These are phyloP conservation scores for Primulina eburnea DNA, from an alignment of 257 asterid genomes.

Conservation along the genomic window DNA sequence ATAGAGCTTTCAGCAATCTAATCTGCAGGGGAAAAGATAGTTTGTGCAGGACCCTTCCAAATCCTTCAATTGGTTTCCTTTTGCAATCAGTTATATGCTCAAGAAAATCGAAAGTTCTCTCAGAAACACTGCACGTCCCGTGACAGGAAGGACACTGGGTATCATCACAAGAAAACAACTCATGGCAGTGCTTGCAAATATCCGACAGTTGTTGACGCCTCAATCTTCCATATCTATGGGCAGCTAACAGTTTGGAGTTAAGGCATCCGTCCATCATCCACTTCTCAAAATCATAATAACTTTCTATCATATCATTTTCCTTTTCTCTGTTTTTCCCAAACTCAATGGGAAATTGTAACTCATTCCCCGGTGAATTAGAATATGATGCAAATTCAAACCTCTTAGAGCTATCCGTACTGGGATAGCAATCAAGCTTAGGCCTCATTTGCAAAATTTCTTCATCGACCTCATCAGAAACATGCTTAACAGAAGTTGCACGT, in stretches of 20 bases:
- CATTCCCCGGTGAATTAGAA: conserved; percentile 28
- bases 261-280: conserved; percentile 82
- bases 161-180: conserved; percentile 42
- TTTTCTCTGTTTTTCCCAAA: conserved; percentile 35
- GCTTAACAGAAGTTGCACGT: conserved; percentile 16
- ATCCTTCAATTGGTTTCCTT: conserved; percentile 35
- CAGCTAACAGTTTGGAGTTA: conserved; percentile 36
- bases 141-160: conserved; percentile 56
- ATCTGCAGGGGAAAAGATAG: conserved; percentile 49
- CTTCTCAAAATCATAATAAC: conserved; percentile 50
- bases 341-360: conserved; percentile 31
- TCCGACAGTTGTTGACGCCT: conserved; percentile 46
- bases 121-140: conserved; percentile 29
- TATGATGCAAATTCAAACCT: conserved; percentile 20
- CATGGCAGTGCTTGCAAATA: conserved; percentile 55
- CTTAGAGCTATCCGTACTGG: conserved; percentile 27
- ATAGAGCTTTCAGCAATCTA: conserved; percentile 61
- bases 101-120: conserved; percentile 26
- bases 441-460: conserved; percentile 32
- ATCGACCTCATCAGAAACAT: conserved; percentile 25
- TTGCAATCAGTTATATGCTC: conserved; percentile 49
- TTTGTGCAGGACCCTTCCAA: conserved; percentile 25
- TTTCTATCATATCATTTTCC: conserved; percentile 34
- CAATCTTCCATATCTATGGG: conserved; percentile 42
- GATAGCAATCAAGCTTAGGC: conserved; percentile 23